Evolutionary conservation across 495 filamentous ascomycete genomes (phyloP), one percentile per base, ranked within the genome.

Genomic region (Penicillium cataractarum): DNA sequence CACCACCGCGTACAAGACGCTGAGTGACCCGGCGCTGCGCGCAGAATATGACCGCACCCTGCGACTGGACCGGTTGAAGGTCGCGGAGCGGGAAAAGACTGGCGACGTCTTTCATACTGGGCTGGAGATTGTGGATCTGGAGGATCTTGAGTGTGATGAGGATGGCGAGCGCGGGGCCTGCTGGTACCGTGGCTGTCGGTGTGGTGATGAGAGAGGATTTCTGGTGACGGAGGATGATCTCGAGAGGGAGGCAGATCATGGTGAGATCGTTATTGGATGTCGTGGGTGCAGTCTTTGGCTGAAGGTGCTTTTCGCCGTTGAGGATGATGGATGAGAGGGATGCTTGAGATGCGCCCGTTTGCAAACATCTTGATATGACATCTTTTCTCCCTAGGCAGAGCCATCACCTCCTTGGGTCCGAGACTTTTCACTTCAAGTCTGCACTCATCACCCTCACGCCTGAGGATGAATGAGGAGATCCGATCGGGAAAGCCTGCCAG

Each of bases 271-370:
- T 62, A 84, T 92, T 31, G 90, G 89, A 21, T 96, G 92, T 73
- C 80, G 81, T 19, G 90, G 92, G 51, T 96, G 92, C 70, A 94
- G 90, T 78, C 80, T 96, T 55, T 94, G 87, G 87, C 73, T 93
- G 71, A 87, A 86, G 68, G 86, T 96, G 32, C 76, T 66, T 50
- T 69, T 69, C 51, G 63, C 61, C n/a, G 61, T 60, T 35, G 68
- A 62, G 26, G 65, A 67, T 21, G 66, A 61, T 56, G 59, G 54
- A 15, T 62, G 61, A 70, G 42, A 24, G 31, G 0, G 22, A 15
- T 27, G 22, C 27, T 21, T 56, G 50, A 12, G 17, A 17, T 26
- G n/a, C 51, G 5, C 10, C 8, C 12, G 6, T 21, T 54, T 54
- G 15, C 24, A 6, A 24, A 35, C 17, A 32, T 22, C 27, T 54